Evolutionary conservation across 495 filamentous ascomycete species (phyloP).

Genomic region (Staphylotrichum tortipilum): DNA sequence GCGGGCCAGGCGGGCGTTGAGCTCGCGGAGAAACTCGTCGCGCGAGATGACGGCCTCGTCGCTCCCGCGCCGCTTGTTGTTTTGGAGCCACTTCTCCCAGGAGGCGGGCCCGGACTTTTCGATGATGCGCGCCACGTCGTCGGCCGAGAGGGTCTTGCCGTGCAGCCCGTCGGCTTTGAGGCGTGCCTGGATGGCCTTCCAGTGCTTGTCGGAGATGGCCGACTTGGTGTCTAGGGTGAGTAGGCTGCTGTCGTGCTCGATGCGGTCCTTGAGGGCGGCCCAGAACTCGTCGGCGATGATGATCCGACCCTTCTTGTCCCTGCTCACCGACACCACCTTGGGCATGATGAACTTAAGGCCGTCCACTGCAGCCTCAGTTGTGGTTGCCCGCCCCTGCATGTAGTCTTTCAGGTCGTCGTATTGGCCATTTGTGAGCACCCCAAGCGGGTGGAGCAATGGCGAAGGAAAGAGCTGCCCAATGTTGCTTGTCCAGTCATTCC

Average conservation of each 20-base stretch:
- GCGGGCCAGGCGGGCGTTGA: conserved; percentile 12
- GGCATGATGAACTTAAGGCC: conserved; percentile 26
- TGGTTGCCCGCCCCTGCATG: conserved; percentile 5
- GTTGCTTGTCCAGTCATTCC: conserved; percentile 13
- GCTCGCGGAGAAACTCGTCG: conserved; percentile 21
- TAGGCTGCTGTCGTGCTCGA: conserved; percentile 25
- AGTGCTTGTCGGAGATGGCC: conserved; percentile 28
- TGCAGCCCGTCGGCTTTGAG: conserved; percentile 11
- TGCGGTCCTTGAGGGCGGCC: conserved; percentile 38
- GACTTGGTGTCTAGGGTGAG: conserved; percentile 22
- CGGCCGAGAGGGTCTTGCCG: neutral
- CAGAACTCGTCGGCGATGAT: conserved; percentile 47
- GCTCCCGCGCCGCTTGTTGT: conserved; percentile 21
- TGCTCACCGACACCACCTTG: conserved; percentile 29
- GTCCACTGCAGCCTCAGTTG: conserved; percentile 14
- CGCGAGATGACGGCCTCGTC: conserved; percentile 11
- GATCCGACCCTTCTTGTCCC: conserved; percentile 31
- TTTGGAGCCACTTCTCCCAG: conserved; percentile 31
- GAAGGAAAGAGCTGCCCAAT: conserved; percentile 17
- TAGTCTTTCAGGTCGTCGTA: conserved; percentile 16
- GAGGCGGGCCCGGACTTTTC: conserved; percentile 11
- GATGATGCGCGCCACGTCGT: conserved; percentile 12
- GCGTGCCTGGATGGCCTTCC: conserved; percentile 28
- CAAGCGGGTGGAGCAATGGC: conserved; percentile 4
- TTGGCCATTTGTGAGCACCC: conserved; percentile 15